A percentile compares a stretch with the other conserved stretches of the same genome.
Evolutionary conservation across 1,284 basidiomycete genomes (phyloP).

Genomic region (Cryptococcus sp.): DNA sequence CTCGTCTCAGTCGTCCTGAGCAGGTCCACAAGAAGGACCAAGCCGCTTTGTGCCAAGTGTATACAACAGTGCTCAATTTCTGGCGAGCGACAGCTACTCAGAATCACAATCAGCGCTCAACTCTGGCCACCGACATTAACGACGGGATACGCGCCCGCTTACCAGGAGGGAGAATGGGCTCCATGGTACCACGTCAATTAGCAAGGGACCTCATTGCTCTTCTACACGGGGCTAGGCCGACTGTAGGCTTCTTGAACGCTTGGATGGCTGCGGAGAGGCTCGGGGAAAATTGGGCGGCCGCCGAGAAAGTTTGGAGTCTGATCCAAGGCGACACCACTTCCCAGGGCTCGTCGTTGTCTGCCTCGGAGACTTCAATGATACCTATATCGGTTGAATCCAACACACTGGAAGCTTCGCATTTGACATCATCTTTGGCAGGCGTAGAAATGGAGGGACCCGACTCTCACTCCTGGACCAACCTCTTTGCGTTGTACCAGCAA

Average conservation of each 20-base stretch:
- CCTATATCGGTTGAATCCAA: background rate
- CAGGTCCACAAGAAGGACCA: background rate
- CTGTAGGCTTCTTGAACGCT: constrained; percentile 19
- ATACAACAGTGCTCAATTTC: constrained; percentile 10
- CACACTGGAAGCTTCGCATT: background rate
- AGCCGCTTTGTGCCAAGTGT: constrained; percentile 7
- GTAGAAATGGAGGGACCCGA: background rate
- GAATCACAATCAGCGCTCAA: too few relatives aligned
- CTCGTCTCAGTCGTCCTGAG: background rate
- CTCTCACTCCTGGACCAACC: constrained; percentile 5
- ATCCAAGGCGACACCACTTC: constrained; percentile 6
- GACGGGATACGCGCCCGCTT: background rate
- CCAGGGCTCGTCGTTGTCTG: background rate
- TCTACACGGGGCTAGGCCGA: constrained; percentile 11
- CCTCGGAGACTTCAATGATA: background rate
- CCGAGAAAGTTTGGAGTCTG: constrained; percentile 15
- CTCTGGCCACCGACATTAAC: background rate
- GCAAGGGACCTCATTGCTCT: constrained; percentile 21
- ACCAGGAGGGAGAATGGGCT: constrained; percentile 1
- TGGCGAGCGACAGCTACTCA: constrained; percentile 1
- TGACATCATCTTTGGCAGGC: background rate
- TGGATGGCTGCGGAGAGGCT: constrained; percentile 33
- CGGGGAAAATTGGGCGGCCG: constrained; percentile 13
- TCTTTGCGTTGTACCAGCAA: constrained; percentile 8
- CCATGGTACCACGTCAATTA: constrained; percentile 17